phyloP scores from a whole-genome alignment of 139 green algal genomes.

The Coelastrella sp. region DNA sequence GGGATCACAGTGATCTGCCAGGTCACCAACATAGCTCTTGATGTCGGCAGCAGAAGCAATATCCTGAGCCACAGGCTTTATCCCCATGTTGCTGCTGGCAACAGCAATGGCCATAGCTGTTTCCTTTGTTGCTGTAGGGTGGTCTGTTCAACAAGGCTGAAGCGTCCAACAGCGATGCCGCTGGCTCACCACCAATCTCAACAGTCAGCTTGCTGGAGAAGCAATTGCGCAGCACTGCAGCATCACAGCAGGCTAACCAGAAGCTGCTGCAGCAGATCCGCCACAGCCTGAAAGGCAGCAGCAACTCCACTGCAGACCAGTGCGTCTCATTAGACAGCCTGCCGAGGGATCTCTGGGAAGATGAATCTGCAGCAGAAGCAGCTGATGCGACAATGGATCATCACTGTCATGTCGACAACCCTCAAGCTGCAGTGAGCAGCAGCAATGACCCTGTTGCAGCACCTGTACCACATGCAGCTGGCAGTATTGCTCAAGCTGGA shows the following conservation, averaged over 20 bases:
- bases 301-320: background rate
- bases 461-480: too few relatives aligned
- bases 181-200: background rate
- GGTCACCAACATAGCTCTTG: too few relatives aligned
- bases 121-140: background rate
- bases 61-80: background rate
- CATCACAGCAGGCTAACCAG: background rate
- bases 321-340: background rate
- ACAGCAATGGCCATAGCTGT: background rate
- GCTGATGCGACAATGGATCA: too few relatives aligned
- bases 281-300: background rate
- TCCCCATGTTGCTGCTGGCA: background rate
- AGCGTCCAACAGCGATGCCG: background rate
- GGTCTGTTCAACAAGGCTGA: background rate
- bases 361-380: too few relatives aligned
- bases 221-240: background rate
- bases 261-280: background rate
- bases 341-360: too few relatives aligned
- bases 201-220: background rate
- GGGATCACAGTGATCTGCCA: too few relatives aligned
- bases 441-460: too few relatives aligned
- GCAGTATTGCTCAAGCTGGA: too few relatives aligned
- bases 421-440: too few relatives aligned
- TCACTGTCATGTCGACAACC: too few relatives aligned
- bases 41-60: too few relatives aligned